A percentile compares a stretch with the other conserved stretches of the same genome.
Evolutionary conservation across 2,329 filamentous ascomycete genomes (phyloP).

Genomic region (Xylariaceae sp.): DNA sequence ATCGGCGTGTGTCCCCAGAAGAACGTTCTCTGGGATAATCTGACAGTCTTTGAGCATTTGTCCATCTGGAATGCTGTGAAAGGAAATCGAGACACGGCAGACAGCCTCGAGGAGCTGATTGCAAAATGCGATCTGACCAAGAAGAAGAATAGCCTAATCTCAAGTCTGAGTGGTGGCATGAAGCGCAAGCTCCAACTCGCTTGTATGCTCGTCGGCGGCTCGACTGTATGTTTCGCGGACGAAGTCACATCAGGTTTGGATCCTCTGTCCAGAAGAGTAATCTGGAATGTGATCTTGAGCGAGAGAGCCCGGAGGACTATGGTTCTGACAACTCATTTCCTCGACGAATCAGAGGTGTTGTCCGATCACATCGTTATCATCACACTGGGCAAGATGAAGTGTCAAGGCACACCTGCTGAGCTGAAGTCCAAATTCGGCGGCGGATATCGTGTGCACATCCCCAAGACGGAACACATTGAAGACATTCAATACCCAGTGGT

Average conservation of each 20-base stretch:
- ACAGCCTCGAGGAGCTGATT: conserved; percentile 49
- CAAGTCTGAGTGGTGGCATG: conserved; percentile 69
- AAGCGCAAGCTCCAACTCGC: conserved; percentile 73
- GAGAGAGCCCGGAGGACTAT: conserved; percentile 26
- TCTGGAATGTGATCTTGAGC: conserved; percentile 27
- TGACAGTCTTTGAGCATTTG: conserved; percentile 70
- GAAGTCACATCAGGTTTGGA: conserved; percentile 73
- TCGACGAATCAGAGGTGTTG: conserved; percentile 28
- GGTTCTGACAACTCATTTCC: conserved; percentile 27
- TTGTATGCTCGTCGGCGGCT: conserved; percentile 75
- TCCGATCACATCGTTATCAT: conserved; percentile 27
- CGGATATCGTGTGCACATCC: conserved; percentile 30
- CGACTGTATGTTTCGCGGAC: conserved; percentile 65
- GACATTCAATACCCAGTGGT: conserved; percentile 17
- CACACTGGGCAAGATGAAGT: conserved; percentile 24
- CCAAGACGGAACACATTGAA: conserved; percentile 21
- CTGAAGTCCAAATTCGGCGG: conserved; percentile 28
- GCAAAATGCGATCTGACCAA: conserved; percentile 60
- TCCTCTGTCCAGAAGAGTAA: conserved; percentile 56
- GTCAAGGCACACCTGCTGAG: conserved; percentile 27
- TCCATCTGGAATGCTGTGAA: conserved; percentile 68
- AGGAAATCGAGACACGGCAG: conserved; percentile 43
- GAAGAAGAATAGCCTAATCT: conserved; percentile 58
- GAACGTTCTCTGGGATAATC: conserved; percentile 71
- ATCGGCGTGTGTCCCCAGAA: conserved; percentile 68